A percentile compares a stretch with the other conserved stretches of the same genome.
Conservation (phyloP, 768 basidiomycete species). For the Xerocomellus dryophilus region DNA sequence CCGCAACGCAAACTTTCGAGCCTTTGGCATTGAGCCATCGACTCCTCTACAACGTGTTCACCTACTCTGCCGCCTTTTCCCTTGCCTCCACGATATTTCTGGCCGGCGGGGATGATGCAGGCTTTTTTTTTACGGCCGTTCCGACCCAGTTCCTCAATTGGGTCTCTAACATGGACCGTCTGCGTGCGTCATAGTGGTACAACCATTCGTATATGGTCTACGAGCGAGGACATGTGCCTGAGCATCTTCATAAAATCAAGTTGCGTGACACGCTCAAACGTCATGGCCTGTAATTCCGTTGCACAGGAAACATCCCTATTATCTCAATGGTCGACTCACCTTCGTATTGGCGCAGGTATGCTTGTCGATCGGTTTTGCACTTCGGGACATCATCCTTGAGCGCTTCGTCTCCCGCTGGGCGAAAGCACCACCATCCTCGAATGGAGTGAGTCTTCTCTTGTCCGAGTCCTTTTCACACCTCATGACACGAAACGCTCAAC, state of each 20-base stretch:
- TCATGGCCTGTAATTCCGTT: neutral
- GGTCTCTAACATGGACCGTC: conserved; percentile 45
- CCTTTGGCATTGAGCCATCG: conserved; percentile 64
- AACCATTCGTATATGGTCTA: conserved; percentile 35
- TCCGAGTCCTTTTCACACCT: neutral
- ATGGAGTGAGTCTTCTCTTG: conserved; percentile 17
- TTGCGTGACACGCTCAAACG: conserved; percentile 35
- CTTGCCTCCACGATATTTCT: conserved; percentile 43
- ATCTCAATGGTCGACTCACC: conserved; percentile 67
- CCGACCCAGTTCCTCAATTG: conserved; percentile 39
- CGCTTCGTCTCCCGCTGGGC: conserved; percentile 52
- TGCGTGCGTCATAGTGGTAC: conserved; percentile 49
- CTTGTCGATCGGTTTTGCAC: conserved; percentile 44
- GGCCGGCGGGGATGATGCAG: conserved; percentile 14
- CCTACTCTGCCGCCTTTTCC: conserved; percentile 46
- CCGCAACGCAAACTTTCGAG: conserved; percentile 58
- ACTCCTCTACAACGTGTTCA: conserved; percentile 52
- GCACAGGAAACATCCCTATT: conserved; percentile 67
- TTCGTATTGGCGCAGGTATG: conserved; percentile 54
- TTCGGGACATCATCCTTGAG: conserved; percentile 61
- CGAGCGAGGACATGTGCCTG: conserved; percentile 41
- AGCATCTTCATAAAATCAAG: conserved; percentile 64
- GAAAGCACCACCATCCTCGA: conserved; percentile 9
- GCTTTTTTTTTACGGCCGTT: conserved; percentile 38
- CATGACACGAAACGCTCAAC: conserved; percentile 10